Conservation (phyloP, 306 rosid genomes). For the Cucurbita ficifolia region DNA sequence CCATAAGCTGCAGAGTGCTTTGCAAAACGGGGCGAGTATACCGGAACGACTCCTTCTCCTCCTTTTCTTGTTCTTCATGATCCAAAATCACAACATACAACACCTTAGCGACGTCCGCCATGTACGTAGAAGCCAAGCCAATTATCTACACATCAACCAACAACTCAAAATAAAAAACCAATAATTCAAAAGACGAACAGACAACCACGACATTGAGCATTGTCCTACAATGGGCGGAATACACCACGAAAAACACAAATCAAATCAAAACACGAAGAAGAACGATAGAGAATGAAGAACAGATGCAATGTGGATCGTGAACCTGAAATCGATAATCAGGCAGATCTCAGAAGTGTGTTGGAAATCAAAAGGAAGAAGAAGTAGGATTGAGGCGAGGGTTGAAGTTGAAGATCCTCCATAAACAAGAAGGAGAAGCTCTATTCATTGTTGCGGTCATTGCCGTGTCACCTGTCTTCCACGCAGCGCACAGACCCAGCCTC, state of each 20-base stretch:
- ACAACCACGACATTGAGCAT: background rate
- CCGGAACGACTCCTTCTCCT: constrained; percentile 50
- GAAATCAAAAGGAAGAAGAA: background rate
- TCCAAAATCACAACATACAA: constrained; percentile 60
- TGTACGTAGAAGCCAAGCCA: background rate
- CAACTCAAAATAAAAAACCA: background rate
- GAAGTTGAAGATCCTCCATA: constrained; percentile 1
- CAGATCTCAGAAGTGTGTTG: background rate
- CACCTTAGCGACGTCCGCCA: constrained; percentile 33
- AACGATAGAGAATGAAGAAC: background rate
- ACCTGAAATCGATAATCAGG: constrained; percentile 2
- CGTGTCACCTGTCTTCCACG: constrained; percentile 10
- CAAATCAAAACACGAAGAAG: background rate
- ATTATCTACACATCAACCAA: background rate
- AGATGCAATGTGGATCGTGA: constrained; percentile 6
- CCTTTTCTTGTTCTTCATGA: constrained; percentile 26
- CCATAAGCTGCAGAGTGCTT: constrained; percentile 87
- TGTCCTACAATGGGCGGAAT: background rate
- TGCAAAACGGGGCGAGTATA: constrained; percentile 80
- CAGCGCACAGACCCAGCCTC: constrained; percentile 4
- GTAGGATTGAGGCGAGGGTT: background rate
- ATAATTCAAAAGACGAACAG: background rate
- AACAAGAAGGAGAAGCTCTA: background rate
- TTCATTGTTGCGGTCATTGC: background rate
- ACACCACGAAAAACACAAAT: background rate